Evolutionary conservation across 306 rosid genomes (phyloP).

Genomic region (Trichosanthes cucumerina): DNA sequence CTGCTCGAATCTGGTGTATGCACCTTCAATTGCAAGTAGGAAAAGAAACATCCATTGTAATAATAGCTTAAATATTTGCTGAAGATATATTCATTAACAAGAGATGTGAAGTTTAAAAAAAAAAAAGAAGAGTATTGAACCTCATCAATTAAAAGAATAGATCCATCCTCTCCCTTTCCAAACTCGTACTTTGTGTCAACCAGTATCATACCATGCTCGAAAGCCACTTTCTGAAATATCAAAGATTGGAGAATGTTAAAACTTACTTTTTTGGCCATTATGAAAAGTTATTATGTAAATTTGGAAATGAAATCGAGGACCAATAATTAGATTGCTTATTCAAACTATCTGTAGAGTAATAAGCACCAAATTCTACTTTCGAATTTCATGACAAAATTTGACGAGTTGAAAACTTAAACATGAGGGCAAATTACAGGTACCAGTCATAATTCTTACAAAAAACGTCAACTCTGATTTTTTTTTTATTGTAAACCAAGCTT

Average conservation of each 20-base stretch:
- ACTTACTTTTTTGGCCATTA: not conserved
- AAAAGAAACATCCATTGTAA: slow-evolving; percentile 10
- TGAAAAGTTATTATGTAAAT: not conserved
- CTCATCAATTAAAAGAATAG: slow-evolving; percentile 87
- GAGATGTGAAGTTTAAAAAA: not conserved
- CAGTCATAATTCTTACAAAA: not conserved
- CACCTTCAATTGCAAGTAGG: slow-evolving; percentile 37
- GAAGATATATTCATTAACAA: not conserved
- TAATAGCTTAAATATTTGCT: not conserved
- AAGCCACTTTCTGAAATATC: slow-evolving; percentile 61
- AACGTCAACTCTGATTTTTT: not conserved
- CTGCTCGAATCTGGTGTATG: slow-evolving; percentile 98
- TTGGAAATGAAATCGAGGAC: not conserved
- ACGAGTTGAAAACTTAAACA: not conserved
- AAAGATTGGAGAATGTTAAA: not conserved
- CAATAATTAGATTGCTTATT: not conserved
- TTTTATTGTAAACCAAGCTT: too few species aligned
- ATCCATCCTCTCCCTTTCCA: slow-evolving; percentile 81
- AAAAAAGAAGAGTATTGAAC: slow-evolving; percentile 21
- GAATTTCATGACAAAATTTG: not conserved
- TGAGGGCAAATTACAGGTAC: not conserved
- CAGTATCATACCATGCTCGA: slow-evolving; percentile 86
- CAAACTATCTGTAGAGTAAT: not conserved
- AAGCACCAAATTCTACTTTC: not conserved
- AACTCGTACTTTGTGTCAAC: slow-evolving; percentile 95